phyloP scores from a whole-genome alignment of 371 early-diverging fungal genomes.

The Actinomortierella ambigua region DNA sequence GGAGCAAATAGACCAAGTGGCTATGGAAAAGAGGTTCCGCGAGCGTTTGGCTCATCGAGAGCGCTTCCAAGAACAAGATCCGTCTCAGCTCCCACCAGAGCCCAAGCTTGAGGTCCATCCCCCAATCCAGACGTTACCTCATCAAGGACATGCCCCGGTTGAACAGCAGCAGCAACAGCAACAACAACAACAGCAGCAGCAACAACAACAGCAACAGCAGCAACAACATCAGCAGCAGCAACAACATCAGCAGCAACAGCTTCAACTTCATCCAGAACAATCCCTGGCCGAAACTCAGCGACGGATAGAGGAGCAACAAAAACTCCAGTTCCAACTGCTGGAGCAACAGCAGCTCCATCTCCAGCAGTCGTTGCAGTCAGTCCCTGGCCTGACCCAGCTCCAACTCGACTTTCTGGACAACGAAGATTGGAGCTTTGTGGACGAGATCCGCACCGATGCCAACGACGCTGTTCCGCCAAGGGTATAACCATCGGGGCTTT shows the following conservation, averaged over 20 bases:
- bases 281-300: slow-evolving; percentile 8
- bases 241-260: slow-evolving; percentile 31
- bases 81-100: too few species aligned
- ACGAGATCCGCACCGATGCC: slow-evolving; percentile 28
- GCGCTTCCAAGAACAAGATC: too few species aligned
- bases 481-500: neutral
- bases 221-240: neutral
- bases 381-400: slow-evolving; percentile 21
- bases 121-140: too few species aligned
- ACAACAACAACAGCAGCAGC: slow-evolving; percentile 10
- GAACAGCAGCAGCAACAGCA: slow-evolving; percentile 14
- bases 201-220: slow-evolving; percentile 6
- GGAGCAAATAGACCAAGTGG: neutral
- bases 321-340: slow-evolving; percentile 31
- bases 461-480: slow-evolving; percentile 1
- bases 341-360: slow-evolving; percentile 43
- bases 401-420: slow-evolving; percentile 42
- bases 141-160: too few species aligned
- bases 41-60: too few species aligned
- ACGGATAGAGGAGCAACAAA: slow-evolving; percentile 31
- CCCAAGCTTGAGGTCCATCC: too few species aligned
- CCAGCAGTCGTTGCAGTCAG: slow-evolving; percentile 23
- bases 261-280: neutral
- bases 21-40: too few species aligned
- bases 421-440: slow-evolving; percentile 42